Percentiles rank a stretch among this genome's conserved stretches.
Evolutionary conservation across 208 protist species (phyloP).

Genomic region (Crithidia acanthocephali): DNA sequence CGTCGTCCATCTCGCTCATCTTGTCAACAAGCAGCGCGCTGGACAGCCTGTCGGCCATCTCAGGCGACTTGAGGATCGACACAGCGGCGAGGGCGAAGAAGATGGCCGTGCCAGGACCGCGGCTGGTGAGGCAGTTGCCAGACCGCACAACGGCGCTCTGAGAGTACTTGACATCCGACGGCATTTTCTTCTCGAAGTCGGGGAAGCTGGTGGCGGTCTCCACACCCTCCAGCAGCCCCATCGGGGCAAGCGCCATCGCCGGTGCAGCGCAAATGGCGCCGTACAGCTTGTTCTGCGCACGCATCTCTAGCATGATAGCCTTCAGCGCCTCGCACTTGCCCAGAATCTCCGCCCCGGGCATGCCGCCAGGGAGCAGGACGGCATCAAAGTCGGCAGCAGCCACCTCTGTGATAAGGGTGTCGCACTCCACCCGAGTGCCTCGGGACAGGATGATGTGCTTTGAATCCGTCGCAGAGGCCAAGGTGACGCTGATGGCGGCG

Average conservation of each 20-base stretch:
- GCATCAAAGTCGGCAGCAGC: conserved; percentile 69
- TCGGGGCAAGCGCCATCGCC: conserved; percentile 57
- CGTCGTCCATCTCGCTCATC: conserved; percentile 31
- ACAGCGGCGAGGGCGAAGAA: conserved; percentile 84
- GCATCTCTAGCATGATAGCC: conserved; percentile 71
- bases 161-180: conserved; percentile 55
- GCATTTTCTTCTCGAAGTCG: conserved; percentile 72
- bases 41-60: conserved; percentile 66
- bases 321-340: conserved; percentile 65
- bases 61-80: conserved; percentile 58
- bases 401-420: conserved; percentile 67
- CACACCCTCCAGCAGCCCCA: conserved; percentile 82
- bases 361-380: conserved; percentile 82
- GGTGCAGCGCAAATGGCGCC: conserved; percentile 89
- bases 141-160: conserved; percentile 70
- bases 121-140: conserved; percentile 87
- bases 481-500: conserved; percentile 69
- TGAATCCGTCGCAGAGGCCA: conserved; percentile 77
- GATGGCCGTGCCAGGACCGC: conserved; percentile 83
- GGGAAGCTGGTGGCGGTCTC: conserved; percentile 83
- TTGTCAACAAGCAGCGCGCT: conserved; percentile 76
- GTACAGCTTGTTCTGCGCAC: conserved; percentile 65
- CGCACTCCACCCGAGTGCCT: conserved; percentile 61
- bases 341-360: conserved; percentile 74
- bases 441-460: conserved; percentile 64